Evolutionary conservation across 2,329 filamentous ascomycete species (phyloP).

Genomic region (Fusarium tupiense): DNA sequence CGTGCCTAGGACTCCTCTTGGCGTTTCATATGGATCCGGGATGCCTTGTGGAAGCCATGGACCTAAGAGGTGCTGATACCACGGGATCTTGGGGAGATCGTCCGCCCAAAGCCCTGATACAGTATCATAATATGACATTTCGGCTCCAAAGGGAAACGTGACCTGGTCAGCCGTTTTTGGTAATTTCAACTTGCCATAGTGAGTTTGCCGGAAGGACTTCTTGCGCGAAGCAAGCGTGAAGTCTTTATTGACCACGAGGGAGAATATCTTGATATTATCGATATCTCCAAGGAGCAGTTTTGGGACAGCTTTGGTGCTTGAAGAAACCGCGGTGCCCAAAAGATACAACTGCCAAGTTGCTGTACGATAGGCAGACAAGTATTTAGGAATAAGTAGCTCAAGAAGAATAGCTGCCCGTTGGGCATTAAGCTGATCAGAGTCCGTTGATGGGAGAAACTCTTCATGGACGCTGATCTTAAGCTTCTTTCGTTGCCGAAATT

Average conservation of each 20-base stretch:
- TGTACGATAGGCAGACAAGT: slow-evolving; percentile 49
- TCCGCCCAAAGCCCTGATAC: slow-evolving; percentile 18
- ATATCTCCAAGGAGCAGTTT: neutral
- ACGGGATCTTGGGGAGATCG: neutral
- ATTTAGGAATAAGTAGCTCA: slow-evolving; percentile 57
- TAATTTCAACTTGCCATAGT: slow-evolving; percentile 32
- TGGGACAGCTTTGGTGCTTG: neutral
- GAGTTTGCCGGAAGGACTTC: slow-evolving; percentile 43
- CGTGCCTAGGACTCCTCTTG: neutral
- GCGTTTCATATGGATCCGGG: slow-evolving; percentile 16
- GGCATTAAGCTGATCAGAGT: neutral
- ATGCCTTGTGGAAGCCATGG: slow-evolving; percentile 38
- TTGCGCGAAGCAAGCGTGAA: slow-evolving; percentile 38
- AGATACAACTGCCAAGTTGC: slow-evolving; percentile 27
- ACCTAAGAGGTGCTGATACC: slow-evolving; percentile 31
- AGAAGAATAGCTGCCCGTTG: slow-evolving; percentile 57
- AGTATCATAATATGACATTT: slow-evolving; percentile 32
- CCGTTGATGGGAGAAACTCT: slow-evolving; percentile 37
- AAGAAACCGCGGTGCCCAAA: neutral
- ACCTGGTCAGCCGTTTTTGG: slow-evolving; percentile 21
- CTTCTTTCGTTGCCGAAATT: slow-evolving; percentile 11
- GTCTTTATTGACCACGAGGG: accelerated
- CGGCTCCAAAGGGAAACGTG: slow-evolving; percentile 26
- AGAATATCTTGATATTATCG: neutral
- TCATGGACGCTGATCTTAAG: slow-evolving; percentile 36